A percentile compares a stretch with the other conserved stretches of the same genome.
phyloP scores from a whole-genome alignment of 2,329 filamentous ascomycete species.

The Cercospora sesami region DNA sequence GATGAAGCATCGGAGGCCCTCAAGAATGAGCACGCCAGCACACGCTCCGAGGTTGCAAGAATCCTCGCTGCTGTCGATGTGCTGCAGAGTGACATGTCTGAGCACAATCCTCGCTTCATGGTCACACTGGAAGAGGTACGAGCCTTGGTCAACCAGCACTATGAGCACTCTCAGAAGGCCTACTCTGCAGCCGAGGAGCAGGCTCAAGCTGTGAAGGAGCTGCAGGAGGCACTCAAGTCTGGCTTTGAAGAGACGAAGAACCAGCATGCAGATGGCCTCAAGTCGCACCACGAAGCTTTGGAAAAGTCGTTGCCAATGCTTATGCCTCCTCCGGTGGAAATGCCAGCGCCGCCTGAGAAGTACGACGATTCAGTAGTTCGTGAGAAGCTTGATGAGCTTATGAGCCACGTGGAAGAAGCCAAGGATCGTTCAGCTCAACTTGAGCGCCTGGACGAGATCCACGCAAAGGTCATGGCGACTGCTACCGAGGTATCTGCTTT shows the following conservation, averaged over 20 bases:
- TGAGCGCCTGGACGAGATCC: slow-evolving; percentile 82
- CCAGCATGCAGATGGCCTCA: slow-evolving; percentile 37
- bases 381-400: slow-evolving; percentile 53
- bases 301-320: slow-evolving; percentile 47
- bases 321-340: slow-evolving; percentile 44
- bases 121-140: slow-evolving; percentile 85
- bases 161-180: slow-evolving; percentile 74
- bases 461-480: slow-evolving; percentile 80
- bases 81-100: slow-evolving; percentile 74
- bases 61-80: slow-evolving; percentile 71
- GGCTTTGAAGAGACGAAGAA: slow-evolving; percentile 48
- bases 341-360: slow-evolving; percentile 53
- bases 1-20: slow-evolving; percentile 73
- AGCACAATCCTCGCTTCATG: slow-evolving; percentile 86
- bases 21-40: slow-evolving; percentile 78
- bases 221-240: slow-evolving; percentile 45
- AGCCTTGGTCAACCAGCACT: slow-evolving; percentile 78
- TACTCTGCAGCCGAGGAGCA: slow-evolving; percentile 40
- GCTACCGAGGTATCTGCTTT: slow-evolving; percentile 83
- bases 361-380: slow-evolving; percentile 60
- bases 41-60: slow-evolving; percentile 76
- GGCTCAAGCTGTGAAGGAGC: slow-evolving; percentile 46
- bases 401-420: slow-evolving; percentile 65
- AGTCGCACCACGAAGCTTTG: slow-evolving; percentile 45
- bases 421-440: slow-evolving; percentile 72